Evolutionary conservation across 1,284 basidiomycete species (phyloP).

Genomic region (Coniferiporia weirii): DNA sequence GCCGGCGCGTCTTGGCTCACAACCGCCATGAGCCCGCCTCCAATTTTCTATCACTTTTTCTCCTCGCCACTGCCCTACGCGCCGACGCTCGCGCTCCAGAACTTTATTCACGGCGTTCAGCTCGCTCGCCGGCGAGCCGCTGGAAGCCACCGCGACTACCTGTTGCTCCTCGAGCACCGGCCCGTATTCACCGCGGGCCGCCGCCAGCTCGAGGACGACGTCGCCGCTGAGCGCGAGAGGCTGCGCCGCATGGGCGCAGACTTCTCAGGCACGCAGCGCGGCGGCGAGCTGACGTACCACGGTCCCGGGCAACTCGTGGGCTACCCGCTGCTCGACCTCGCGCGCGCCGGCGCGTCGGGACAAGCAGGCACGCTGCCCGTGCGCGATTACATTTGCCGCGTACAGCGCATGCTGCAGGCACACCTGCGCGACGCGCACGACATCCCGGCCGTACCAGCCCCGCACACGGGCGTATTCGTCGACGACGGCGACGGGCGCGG

Average conservation of each 20-base stretch:
- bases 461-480: constrained; percentile 77
- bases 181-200: constrained; percentile 94
- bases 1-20: not conserved
- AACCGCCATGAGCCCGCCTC: constrained; percentile 44
- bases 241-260: constrained; percentile 80
- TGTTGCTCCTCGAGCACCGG: constrained; percentile 77
- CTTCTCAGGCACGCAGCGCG: constrained; percentile 78
- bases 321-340: constrained; percentile 89
- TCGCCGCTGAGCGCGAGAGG: constrained; percentile 60
- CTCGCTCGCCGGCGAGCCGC: constrained; percentile 42
- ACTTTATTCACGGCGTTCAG: constrained; percentile 61
- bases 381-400: constrained; percentile 67
- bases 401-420: constrained; percentile 58
- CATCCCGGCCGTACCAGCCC: constrained; percentile 47
- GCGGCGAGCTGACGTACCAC: constrained; percentile 95
- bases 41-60: constrained; percentile 78
- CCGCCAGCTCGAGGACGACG: constrained; percentile 65
- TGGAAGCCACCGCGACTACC: constrained; percentile 51
- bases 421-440: constrained; percentile 56
- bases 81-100: constrained; percentile 65
- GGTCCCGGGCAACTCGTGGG: constrained; percentile 97
- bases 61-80: constrained; percentile 65
- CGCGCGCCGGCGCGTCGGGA: constrained; percentile 32
- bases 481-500: constrained; percentile 29
- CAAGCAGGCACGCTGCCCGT: constrained; percentile 36